Conservation (phyloP, 768 basidiomycete genomes). For the Dentipellis sp. region DNA sequence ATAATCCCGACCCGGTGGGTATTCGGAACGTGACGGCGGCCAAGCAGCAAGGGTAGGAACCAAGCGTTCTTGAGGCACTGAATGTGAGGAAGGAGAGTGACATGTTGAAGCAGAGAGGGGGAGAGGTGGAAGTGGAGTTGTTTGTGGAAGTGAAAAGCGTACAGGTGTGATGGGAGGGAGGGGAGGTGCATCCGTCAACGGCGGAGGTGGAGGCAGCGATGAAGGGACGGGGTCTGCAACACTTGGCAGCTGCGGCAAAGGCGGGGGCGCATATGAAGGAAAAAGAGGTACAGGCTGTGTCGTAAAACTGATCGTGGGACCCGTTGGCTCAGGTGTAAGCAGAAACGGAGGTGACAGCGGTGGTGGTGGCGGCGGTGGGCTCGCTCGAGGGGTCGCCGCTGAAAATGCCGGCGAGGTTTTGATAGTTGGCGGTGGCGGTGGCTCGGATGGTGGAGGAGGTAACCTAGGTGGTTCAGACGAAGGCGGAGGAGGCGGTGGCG, state of each 20-base stretch:
- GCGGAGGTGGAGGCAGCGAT: slow-evolving; percentile 4
- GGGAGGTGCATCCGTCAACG: slow-evolving; percentile 11
- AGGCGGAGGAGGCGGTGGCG: slow-evolving; percentile 15
- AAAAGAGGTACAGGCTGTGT: slow-evolving; percentile 13
- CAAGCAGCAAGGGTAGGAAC: slow-evolving; percentile 40
- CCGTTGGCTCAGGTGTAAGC: slow-evolving; percentile 15
- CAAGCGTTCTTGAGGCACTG: slow-evolving; percentile 28
- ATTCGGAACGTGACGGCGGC: slow-evolving; percentile 44
- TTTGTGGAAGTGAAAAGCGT: slow-evolving; percentile 19
- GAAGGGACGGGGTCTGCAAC: slow-evolving; percentile 11
- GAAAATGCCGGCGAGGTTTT: slow-evolving; percentile 16
- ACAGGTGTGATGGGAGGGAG: slow-evolving; percentile 11
- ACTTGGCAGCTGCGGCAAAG: slow-evolving; percentile 7
- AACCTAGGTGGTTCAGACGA: slow-evolving; percentile 21
- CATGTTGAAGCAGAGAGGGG: no score
- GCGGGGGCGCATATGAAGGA: slow-evolving; percentile 7
- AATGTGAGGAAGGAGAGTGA: slow-evolving; percentile 5
- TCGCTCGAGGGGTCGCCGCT: slow-evolving; percentile 15
- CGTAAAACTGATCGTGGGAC: slow-evolving; percentile 21
- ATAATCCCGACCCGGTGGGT: slow-evolving; percentile 39
- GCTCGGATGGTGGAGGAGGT: slow-evolving; percentile 21
- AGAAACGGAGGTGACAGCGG: slow-evolving; percentile 17
- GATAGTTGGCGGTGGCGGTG: slow-evolving; percentile 21
- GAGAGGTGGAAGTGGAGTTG: slow-evolving; percentile 15
- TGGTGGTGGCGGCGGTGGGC: slow-evolving; percentile 15